Base-by-base conservation (phyloP, 176 grass and related monocot genomes). In the Aegilops longissima region DNA sequence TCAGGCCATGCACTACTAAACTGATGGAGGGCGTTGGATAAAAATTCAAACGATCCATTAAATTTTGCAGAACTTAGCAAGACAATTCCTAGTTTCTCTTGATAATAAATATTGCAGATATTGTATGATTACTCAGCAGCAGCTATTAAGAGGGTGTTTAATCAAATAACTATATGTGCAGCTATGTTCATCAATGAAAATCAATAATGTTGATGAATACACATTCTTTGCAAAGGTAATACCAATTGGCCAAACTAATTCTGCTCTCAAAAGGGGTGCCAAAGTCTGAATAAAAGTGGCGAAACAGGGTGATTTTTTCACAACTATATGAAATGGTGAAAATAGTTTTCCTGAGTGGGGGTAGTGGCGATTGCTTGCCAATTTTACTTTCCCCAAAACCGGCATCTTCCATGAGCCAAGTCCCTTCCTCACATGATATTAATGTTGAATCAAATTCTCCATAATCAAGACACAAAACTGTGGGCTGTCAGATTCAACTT, bases 131-230 rank as follows among this genome's bases (percentile, higher is more conserved):
- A 18, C 51, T 18, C 51, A 18, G 51, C 2, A 54, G 51, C 2
- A 54, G 51, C 51, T 74, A 47, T 29, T 27, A 71, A 45, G 23
- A 76, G 18, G 5, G 11, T 52, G 38, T 47, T 36, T 9, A 79
- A 64, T 49, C 5, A 82, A 88, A 86, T 78, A 78, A 63, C 74
- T 78, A 52, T 9, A 82, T 70, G 64, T 33, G 42, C 12, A 86
- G 33, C 6, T 54, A 52, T 64, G 52, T 18, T 66, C 44, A 31
- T 82, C 25, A 30, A 71, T 9, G 17, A 82, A 82, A 82, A 65
- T 40, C 17, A 72, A 25, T 54, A 68, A 4, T 56, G 3, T 68
- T 67, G 42, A 79, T 79, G 8, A 71, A 36, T 66, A 72, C n/a
- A 66, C 33, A 11, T 63, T 64, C 2, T 21, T 86, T 13, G 62